Conservation (phyloP, 805 yeast genomes). For the Cyberlindnera euphorbiae region DNA sequence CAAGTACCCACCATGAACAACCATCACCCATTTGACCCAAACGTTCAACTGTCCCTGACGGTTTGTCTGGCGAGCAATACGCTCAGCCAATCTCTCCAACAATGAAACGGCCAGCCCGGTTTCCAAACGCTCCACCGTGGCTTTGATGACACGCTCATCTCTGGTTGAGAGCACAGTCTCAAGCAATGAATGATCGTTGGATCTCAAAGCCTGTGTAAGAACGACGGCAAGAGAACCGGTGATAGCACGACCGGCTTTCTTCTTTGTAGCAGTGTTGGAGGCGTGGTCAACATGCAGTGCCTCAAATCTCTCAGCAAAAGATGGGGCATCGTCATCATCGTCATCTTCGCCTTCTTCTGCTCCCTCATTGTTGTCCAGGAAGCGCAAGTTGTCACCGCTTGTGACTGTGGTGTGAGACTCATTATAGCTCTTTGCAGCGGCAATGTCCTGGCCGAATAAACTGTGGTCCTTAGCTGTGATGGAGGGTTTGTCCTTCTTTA, state of each 20-base stretch:
- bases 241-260: conserved; percentile 45
- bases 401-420: conserved; percentile 59
- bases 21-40: conserved; percentile 87
- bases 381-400: conserved; percentile 58
- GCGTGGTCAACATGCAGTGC: conserved; percentile 24
- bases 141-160: conserved; percentile 47
- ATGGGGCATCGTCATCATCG: conserved; percentile 39
- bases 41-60: conserved; percentile 47
- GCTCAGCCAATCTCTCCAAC: conserved; percentile 56
- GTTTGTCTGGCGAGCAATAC: conserved; percentile 53
- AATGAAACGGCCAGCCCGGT: conserved; percentile 49
- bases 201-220: conserved; percentile 81
- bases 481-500: conserved; percentile 36
- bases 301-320: conserved; percentile 52
- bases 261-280: conserved; percentile 19
- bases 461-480: conserved; percentile 38
- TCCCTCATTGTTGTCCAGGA: conserved; percentile 44
- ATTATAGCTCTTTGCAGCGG: conserved; percentile 50
- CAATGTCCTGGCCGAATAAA: conserved; percentile 39
- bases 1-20: conserved; percentile 73
- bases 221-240: conserved; percentile 80
- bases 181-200: conserved; percentile 79
- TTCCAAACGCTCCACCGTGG: conserved; percentile 51
- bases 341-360: conserved; percentile 29
- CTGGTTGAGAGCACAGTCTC: conserved; percentile 69